These are phyloP conservation scores for Xylaria acuta DNA, from an alignment of 495 filamentous ascomycete species.

Conservation along the genomic window DNA sequence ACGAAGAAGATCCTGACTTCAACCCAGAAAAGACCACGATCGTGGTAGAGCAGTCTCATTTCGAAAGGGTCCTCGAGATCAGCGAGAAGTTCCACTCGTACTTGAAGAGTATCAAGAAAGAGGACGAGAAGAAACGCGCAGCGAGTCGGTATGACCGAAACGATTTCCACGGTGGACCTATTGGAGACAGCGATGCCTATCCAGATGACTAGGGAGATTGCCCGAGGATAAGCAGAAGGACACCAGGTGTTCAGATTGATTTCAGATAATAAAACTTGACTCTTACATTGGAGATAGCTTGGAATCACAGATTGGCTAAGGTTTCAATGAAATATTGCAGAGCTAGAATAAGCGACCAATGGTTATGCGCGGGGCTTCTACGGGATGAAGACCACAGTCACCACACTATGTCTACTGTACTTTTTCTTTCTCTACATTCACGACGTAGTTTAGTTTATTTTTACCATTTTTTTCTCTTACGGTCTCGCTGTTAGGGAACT, in stretches of 20 bases:
- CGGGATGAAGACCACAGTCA: too few species aligned
- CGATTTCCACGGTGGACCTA: neutral
- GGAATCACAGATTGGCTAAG: too few species aligned
- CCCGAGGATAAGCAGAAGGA: neutral
- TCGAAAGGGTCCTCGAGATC: constrained; percentile 24
- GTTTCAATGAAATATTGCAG: too few species aligned
- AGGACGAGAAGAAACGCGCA: constrained; percentile 11
- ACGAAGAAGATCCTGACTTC: constrained; percentile 20
- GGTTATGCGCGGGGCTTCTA: too few species aligned
- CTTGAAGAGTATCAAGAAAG: constrained; percentile 9
- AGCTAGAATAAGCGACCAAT: too few species aligned
- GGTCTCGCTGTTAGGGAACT: too few species aligned
- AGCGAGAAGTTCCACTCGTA: constrained; percentile 27
- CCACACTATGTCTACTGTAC: too few species aligned
- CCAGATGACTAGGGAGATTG: neutral
- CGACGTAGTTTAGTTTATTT: too few species aligned
- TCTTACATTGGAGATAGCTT: too few species aligned
- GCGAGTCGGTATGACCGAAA: neutral
- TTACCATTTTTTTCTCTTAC: too few species aligned
- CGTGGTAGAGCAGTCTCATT: constrained; percentile 18
- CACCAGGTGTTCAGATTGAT: neutral
- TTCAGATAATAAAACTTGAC: too few species aligned
- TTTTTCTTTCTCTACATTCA: too few species aligned
- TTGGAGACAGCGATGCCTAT: neutral
- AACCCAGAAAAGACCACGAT: constrained; percentile 8